Evolutionary conservation across 495 filamentous ascomycete species (phyloP).

Genomic region (Letharia columbiana): DNA sequence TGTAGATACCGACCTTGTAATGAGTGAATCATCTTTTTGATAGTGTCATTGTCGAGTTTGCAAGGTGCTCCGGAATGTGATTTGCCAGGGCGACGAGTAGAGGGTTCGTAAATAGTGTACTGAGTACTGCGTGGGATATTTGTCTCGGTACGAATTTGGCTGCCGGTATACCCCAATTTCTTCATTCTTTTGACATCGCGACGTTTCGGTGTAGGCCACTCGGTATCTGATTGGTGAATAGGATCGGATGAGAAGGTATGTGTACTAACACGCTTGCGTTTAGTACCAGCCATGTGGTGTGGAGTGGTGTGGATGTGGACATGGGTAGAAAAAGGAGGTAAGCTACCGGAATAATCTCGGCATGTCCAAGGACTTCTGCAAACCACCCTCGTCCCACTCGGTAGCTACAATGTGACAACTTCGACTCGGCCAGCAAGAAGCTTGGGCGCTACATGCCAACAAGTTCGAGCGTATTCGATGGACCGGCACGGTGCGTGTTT

Average conservation of each 20-base stretch:
- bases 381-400: not conserved
- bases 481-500: too few relatives aligned
- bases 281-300: too few relatives aligned
- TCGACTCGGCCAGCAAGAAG: too few relatives aligned
- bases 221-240: not conserved
- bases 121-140: not conserved
- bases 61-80: not conserved
- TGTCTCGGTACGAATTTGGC: not conserved
- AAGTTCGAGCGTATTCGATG: too few relatives aligned
- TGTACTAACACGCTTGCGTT: too few relatives aligned
- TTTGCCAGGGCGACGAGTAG: not conserved
- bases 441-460: too few relatives aligned
- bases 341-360: too few relatives aligned
- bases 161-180: not conserved
- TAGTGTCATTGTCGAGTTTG: not conserved
- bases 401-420: not conserved
- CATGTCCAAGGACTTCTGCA: not conserved
- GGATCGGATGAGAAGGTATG: not conserved
- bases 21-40: not conserved
- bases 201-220: slow-evolving; percentile 1
- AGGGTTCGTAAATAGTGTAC: not conserved
- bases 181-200: not conserved
- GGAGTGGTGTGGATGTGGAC: too few relatives aligned
- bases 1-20: slow-evolving; percentile 4
- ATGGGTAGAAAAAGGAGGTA: too few relatives aligned